Percentiles rank a stretch among this genome's conserved stretches.
Evolutionary conservation across 768 basidiomycete species (phyloP).

Genomic region (Lactarius pseudohatsudake): DNA sequence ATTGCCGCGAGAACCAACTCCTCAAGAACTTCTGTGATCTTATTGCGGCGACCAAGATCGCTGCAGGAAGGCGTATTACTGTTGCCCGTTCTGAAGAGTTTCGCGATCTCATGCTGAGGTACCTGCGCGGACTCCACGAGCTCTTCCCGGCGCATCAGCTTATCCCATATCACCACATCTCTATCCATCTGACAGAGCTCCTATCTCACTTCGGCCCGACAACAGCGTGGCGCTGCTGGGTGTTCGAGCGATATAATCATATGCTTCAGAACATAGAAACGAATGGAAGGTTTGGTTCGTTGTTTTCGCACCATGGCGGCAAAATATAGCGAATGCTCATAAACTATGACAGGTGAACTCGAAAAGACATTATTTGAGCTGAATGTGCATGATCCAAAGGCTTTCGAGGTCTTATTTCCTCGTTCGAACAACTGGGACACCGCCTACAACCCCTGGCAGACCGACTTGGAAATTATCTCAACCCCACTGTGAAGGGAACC

Average conservation of each 20-base stretch:
- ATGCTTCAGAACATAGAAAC: slow-evolving; percentile 35
- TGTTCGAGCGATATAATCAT: slow-evolving; percentile 40
- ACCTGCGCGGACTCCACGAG: slow-evolving; percentile 34
- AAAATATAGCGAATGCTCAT: neutral
- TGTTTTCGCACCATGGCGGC: neutral
- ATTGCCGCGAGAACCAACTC: neutral
- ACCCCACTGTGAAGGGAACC: too few relatives aligned
- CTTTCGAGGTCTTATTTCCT: too few relatives aligned
- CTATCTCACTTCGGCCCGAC: slow-evolving; percentile 39
- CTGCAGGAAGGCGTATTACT: neutral
- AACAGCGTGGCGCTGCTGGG: slow-evolving; percentile 40
- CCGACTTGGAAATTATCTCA: too few relatives aligned
- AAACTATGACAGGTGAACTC: too few relatives aligned
- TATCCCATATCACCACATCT: slow-evolving; percentile 40
- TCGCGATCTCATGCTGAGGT: slow-evolving; percentile 33
- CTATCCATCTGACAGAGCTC: slow-evolving; percentile 39
- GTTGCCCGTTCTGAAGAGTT: neutral
- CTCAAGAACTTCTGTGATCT: neutral
- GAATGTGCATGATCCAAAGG: too few relatives aligned
- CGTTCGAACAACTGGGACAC: too few relatives aligned
- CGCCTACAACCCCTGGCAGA: neutral
- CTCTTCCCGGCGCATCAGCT: slow-evolving; percentile 32
- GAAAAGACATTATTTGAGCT: too few relatives aligned
- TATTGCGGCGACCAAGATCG: neutral
- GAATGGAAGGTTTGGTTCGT: slow-evolving; percentile 39